Percentiles rank a stretch among this genome's conserved stretches.
Evolutionary conservation across 2,329 filamentous ascomycete species (phyloP).

Genomic region (Boeremia lycopersici): DNA sequence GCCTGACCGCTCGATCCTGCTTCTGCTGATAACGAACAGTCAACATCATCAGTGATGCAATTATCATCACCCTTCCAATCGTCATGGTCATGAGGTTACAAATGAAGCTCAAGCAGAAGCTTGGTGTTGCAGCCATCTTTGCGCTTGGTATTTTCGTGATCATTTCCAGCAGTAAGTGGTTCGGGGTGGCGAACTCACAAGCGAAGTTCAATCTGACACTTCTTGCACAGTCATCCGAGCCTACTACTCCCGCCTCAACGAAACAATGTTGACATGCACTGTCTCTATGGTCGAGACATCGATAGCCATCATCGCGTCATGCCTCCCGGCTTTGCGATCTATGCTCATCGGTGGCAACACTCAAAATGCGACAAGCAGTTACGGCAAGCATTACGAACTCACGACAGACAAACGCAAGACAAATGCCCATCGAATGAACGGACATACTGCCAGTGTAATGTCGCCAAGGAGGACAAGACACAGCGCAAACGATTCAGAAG

Average conservation of each 20-base stretch:
- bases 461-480: conserved; percentile 4
- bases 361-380: conserved; percentile 24
- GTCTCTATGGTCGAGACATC: conserved; percentile 36
- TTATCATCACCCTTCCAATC: conserved; percentile 30
- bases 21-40: conserved; percentile 11
- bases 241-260: conserved; percentile 26
- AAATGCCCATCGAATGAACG: conserved; percentile 6
- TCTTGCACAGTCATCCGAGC: conserved; percentile 24
- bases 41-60: conserved; percentile 30
- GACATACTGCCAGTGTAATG: conserved; percentile 4
- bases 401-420: conserved; percentile 22
- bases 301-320: conserved; percentile 50
- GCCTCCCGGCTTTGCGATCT: conserved; percentile 41
- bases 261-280: conserved; percentile 32
- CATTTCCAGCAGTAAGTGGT: conserved; percentile 29
- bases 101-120: conserved; percentile 32
- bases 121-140: conserved; percentile 31
- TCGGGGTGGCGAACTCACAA: too few relatives aligned
- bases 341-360: conserved; percentile 26
- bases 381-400: conserved; percentile 33
- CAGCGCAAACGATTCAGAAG: conserved; percentile 11
- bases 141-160: conserved; percentile 31
- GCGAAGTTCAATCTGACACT: too few relatives aligned
- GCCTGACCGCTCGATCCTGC: neutral
- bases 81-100: conserved; percentile 30